Percentiles rank a stretch among this genome's conserved stretches.
Conservation (phyloP, 2,329 filamentous ascomycete genomes). For the Aureobasidium mangrovei region DNA sequence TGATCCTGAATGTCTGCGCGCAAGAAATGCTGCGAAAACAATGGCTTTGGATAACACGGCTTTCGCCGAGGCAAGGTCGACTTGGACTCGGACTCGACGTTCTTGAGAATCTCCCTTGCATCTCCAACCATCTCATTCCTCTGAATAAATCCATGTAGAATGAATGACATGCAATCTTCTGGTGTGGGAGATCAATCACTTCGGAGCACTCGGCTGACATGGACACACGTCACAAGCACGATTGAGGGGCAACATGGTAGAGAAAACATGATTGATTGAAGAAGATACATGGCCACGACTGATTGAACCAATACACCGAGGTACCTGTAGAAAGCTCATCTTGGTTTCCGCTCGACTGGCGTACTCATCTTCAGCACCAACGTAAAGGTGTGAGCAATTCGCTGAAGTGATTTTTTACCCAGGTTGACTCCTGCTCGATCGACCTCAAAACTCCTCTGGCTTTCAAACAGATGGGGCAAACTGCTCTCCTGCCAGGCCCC, state of each 20-base stretch:
- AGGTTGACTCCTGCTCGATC: constrained; percentile 8
- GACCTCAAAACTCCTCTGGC: neutral
- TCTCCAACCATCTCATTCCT: neutral
- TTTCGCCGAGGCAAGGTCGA: neutral
- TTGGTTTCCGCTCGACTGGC: constrained; percentile 11
- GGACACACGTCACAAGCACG: constrained; percentile 2
- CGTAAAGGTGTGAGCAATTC: constrained; percentile 11
- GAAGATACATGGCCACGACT: too few relatives aligned
- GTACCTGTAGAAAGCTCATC: neutral
- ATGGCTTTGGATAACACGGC: neutral
- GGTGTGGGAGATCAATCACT: too few relatives aligned
- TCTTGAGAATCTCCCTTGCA: neutral
- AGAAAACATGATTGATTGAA: too few relatives aligned
- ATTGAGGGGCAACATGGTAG: neutral
- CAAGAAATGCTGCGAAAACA: neutral
- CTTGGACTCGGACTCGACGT: neutral
- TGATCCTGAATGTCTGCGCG: neutral
- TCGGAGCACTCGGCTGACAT: too few relatives aligned
- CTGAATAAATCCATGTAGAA: too few relatives aligned
- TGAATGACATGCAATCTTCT: neutral
- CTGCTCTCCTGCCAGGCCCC: too few relatives aligned
- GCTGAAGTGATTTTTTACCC: constrained; percentile 10
- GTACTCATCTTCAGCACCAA: constrained; percentile 10
- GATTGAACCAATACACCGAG: neutral
- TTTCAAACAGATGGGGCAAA: too few relatives aligned